phyloP scores from a whole-genome alignment of 2,329 filamentous ascomycete species.

The Penicillium sp. region DNA sequence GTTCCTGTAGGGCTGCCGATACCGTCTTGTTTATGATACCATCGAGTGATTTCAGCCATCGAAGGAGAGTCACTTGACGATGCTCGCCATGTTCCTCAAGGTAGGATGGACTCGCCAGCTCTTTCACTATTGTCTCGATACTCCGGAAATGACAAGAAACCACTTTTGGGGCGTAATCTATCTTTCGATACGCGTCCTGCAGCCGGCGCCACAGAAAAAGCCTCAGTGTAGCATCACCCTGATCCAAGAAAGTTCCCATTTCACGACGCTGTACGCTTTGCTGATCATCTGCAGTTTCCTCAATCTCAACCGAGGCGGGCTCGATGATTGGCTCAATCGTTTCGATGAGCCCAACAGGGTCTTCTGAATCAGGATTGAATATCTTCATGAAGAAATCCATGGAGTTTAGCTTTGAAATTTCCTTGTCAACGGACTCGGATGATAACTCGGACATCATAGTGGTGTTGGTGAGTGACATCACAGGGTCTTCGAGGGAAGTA shows the following conservation, averaged over 20 bases:
- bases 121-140: slow-evolving; percentile 79
- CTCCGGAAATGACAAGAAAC: slow-evolving; percentile 85
- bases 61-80: slow-evolving; percentile 73
- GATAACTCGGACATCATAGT: slow-evolving; percentile 87
- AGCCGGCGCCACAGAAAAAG: slow-evolving; percentile 89
- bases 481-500: slow-evolving; percentile 51
- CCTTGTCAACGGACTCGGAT: slow-evolving; percentile 78
- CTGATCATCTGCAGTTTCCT: slow-evolving; percentile 37
- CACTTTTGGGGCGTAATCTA: slow-evolving; percentile 84
- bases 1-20: slow-evolving; percentile 70
- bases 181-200: slow-evolving; percentile 84
- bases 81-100: slow-evolving; percentile 62
- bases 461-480: slow-evolving; percentile 77
- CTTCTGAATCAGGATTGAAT: slow-evolving; percentile 80
- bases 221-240: slow-evolving; percentile 79
- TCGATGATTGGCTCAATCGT: slow-evolving; percentile 91
- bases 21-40: slow-evolving; percentile 75
- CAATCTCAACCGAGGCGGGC: slow-evolving; percentile 50
- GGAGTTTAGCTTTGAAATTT: slow-evolving; percentile 89
- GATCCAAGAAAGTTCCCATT: slow-evolving; percentile 82
- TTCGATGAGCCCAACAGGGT: slow-evolving; percentile 85
- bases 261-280: slow-evolving; percentile 66
- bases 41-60: slow-evolving; percentile 78
- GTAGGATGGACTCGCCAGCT: slow-evolving; percentile 67
- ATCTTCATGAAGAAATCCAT: slow-evolving; percentile 95